These are phyloP conservation scores for Paecilomyces niveus DNA, from an alignment of 2,329 filamentous ascomycete genomes.

Conservation along the genomic window DNA sequence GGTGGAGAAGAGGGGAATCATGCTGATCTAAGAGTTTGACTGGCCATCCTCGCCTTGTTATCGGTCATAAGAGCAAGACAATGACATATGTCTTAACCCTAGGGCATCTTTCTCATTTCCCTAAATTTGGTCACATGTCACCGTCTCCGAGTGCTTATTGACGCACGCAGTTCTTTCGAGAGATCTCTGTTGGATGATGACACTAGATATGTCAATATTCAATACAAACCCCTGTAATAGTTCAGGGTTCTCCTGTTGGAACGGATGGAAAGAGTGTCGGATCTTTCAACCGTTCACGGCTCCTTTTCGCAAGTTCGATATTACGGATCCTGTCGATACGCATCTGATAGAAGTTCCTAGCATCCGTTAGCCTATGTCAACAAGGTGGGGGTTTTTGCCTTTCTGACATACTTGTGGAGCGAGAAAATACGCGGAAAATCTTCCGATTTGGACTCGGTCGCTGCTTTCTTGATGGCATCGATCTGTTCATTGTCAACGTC, in stretches of 20 bases:
- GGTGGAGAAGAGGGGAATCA: neutral
- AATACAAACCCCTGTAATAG: neutral
- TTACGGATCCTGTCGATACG: constrained; percentile 71
- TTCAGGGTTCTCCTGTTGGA: constrained; percentile 51
- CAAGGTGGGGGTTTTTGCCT: neutral
- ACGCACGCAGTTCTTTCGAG: neutral
- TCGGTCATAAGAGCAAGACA: neutral
- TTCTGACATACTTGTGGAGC: constrained; percentile 60
- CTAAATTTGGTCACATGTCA: neutral
- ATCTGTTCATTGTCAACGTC: constrained; percentile 23
- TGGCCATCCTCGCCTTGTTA: neutral
- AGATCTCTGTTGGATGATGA: neutral
- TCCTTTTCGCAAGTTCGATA: constrained; percentile 70
- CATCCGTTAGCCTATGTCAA: constrained; percentile 4
- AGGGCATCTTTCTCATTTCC: neutral
- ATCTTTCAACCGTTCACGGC: constrained; percentile 71
- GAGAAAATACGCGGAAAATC: constrained; percentile 75
- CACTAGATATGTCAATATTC: neutral
- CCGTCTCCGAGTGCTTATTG: neutral
- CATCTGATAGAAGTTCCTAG: constrained; percentile 77
- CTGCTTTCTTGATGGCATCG: constrained; percentile 42
- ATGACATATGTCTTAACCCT: neutral
- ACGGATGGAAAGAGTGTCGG: constrained; percentile 79
- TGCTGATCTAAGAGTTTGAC: neutral
- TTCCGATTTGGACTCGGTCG: constrained; percentile 40